phyloP scores from a whole-genome alignment of 106 monocot genomes.

The Vanilla planifolia region DNA sequence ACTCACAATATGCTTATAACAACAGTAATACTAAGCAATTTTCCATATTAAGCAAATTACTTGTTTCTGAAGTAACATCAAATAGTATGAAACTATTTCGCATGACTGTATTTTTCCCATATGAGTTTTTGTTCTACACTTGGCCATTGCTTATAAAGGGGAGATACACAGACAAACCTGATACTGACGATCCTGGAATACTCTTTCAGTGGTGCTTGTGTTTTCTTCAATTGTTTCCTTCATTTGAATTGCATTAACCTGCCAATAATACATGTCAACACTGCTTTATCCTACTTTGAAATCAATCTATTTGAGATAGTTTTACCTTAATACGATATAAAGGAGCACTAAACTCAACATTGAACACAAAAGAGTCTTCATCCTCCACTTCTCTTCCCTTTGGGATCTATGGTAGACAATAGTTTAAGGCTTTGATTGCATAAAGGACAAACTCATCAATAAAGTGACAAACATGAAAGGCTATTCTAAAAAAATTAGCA shows the following conservation, averaged over 20 bases:
- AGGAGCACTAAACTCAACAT: slow-evolving; percentile 85
- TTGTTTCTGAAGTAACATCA: too few species aligned
- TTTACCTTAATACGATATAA: slow-evolving; percentile 88
- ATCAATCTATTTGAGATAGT: neutral
- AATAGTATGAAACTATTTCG: too few species aligned
- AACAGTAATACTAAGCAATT: too few species aligned
- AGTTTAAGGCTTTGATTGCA: slow-evolving; percentile 6
- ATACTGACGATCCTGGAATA: slow-evolving; percentile 95
- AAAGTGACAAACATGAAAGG: neutral
- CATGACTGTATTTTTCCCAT: too few species aligned
- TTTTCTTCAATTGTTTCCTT: slow-evolving; percentile 97
- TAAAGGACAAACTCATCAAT: neutral
- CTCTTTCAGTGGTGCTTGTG: slow-evolving; percentile 92
- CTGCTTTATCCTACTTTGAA: neutral
- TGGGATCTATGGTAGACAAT: slow-evolving; percentile 42
- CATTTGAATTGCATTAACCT: slow-evolving; percentile 99
- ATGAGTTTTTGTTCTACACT: too few species aligned
- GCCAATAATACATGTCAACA: slow-evolving; percentile 13
- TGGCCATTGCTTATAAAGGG: too few species aligned
- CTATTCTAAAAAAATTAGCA: too few species aligned
- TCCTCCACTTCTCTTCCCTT: slow-evolving; percentile 96
- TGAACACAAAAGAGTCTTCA: slow-evolving; percentile 73
- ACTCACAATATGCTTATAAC: too few species aligned
- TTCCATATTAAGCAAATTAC: too few species aligned
- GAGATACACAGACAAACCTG: too few species aligned